Conservation (phyloP, 2,329 filamentous ascomycete genomes). For the Fusarium floridanum region DNA sequence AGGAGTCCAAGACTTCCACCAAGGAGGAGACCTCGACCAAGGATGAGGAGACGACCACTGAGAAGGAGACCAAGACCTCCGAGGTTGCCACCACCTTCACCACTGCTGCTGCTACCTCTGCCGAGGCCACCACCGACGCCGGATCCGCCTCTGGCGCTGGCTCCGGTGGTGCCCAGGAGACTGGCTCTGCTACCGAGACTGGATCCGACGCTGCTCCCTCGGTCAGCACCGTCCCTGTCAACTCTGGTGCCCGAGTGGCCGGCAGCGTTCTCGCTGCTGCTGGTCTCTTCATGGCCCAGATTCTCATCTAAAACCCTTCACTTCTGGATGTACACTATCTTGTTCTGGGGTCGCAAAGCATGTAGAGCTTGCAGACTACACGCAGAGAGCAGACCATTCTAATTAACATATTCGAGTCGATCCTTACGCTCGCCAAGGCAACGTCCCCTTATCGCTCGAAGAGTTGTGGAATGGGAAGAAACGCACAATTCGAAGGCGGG, state of each 20-base stretch:
- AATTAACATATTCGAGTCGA: slow-evolving; percentile 49
- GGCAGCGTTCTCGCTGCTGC: slow-evolving; percentile 47
- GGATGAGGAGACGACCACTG: slow-evolving; percentile 12
- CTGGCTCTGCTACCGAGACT: slow-evolving; percentile 23
- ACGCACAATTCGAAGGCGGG: slow-evolving; percentile 15
- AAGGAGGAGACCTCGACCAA: slow-evolving; percentile 26
- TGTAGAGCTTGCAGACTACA: slow-evolving; percentile 43
- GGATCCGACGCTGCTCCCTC: slow-evolving; percentile 29
- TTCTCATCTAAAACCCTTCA: slow-evolving; percentile 47
- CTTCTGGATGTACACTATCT: slow-evolving; percentile 45
- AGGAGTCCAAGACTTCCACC: slow-evolving; percentile 22
- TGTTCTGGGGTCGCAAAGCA: slow-evolving; percentile 40
- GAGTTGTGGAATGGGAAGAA: slow-evolving; percentile 25
- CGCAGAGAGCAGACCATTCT: slow-evolving; percentile 47
- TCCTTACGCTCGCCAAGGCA: slow-evolving; percentile 46
- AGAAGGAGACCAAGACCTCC: slow-evolving; percentile 28
- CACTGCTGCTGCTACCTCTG: slow-evolving; percentile 30
- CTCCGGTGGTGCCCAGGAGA: slow-evolving; percentile 25
- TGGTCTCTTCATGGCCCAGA: slow-evolving; percentile 48
- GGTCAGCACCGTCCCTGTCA: slow-evolving; percentile 41
- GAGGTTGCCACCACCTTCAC: slow-evolving; percentile 32
- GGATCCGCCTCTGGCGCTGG: slow-evolving; percentile 22
- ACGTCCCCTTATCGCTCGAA: slow-evolving; percentile 29
- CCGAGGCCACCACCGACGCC: slow-evolving; percentile 32
- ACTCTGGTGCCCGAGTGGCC: slow-evolving; percentile 45